Evolutionary conservation across 129 eudicot species (phyloP).

Genomic region (Erigeron canadensis): DNA sequence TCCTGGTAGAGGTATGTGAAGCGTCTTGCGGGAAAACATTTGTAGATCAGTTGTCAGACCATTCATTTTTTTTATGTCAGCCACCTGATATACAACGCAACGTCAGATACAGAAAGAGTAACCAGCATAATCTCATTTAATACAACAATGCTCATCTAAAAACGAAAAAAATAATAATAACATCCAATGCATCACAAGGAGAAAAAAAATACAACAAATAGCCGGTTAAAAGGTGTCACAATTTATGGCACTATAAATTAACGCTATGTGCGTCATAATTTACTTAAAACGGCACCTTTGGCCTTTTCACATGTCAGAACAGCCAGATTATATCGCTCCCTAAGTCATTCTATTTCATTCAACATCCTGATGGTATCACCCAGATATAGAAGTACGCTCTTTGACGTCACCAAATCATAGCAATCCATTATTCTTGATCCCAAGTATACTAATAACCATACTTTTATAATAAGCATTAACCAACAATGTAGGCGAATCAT

Average conservation of each 20-base stretch:
- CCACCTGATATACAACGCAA: slow-evolving; percentile 54
- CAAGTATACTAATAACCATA: neutral
- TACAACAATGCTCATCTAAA: neutral
- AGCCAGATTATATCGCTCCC: slow-evolving; percentile 1
- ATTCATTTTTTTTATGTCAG: slow-evolving; percentile 80
- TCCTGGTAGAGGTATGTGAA: slow-evolving; percentile 88
- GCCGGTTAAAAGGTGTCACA: neutral
- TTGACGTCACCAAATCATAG: slow-evolving; percentile 1
- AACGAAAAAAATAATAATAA: neutral
- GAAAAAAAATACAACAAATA: too few species aligned
- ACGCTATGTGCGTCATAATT: slow-evolving; percentile 13
- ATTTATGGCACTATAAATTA: neutral
- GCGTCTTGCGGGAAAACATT: slow-evolving; percentile 90
- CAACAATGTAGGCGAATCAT: neutral
- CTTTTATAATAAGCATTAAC: slow-evolving; percentile 14
- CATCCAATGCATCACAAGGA: too few species aligned
- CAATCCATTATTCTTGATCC: neutral
- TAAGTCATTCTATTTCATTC: neutral
- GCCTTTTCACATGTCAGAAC: neutral
- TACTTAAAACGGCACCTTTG: neutral
- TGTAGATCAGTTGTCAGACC: slow-evolving; percentile 83
- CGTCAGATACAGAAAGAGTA: slow-evolving; percentile 4
- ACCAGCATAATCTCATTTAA: neutral
- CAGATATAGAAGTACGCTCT: slow-evolving; percentile 13
- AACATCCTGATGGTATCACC: slow-evolving; percentile 11